Percentiles rank a stretch among this genome's conserved stretches.
Conservation (phyloP, 2,329 filamentous ascomycete species). For the Trichoderma oligosporum region DNA sequence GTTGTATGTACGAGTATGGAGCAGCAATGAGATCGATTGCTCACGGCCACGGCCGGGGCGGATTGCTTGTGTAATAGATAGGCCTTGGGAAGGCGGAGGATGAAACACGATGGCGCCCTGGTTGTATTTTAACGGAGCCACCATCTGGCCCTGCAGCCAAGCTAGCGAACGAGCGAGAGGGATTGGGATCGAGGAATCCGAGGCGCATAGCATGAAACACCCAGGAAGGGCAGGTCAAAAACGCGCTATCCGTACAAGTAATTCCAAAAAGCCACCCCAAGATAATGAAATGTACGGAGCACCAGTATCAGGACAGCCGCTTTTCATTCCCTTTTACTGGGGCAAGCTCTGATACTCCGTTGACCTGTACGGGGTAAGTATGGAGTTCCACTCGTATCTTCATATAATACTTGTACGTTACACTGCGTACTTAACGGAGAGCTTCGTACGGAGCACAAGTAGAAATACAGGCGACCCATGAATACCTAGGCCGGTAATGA, state of each 20-base stretch:
- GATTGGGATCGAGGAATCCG: conserved; percentile 7
- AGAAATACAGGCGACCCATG: conserved; percentile 11
- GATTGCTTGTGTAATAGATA: conserved; percentile 17
- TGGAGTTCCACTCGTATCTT: too few species aligned
- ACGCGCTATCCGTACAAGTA: conserved; percentile 9
- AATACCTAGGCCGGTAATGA: too few species aligned
- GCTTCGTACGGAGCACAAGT: not conserved
- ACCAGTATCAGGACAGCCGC: conserved; percentile 12
- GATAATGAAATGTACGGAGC: conserved; percentile 7
- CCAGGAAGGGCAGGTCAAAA: conserved; percentile 16
- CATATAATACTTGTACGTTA: not conserved
- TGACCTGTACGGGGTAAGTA: too few species aligned
- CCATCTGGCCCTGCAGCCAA: conserved; percentile 15
- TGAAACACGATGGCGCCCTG: conserved; percentile 22
- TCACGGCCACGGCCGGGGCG: conserved; percentile 15
- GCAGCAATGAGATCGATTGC: conserved; percentile 16
- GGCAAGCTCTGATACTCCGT: too few species aligned
- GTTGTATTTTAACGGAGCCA: conserved; percentile 16
- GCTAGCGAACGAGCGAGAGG: conserved; percentile 11
- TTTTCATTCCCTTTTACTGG: conserved; percentile 3
- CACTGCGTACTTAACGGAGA: conserved; percentile 6
- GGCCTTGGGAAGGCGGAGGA: conserved; percentile 24
- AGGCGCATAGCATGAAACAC: conserved; percentile 18
- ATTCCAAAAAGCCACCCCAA: not conserved
- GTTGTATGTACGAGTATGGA: not conserved